These are phyloP conservation scores for Aegilops speltoides DNA, from an alignment of 176 grass and related monocot species.

Conservation along the genomic window DNA sequence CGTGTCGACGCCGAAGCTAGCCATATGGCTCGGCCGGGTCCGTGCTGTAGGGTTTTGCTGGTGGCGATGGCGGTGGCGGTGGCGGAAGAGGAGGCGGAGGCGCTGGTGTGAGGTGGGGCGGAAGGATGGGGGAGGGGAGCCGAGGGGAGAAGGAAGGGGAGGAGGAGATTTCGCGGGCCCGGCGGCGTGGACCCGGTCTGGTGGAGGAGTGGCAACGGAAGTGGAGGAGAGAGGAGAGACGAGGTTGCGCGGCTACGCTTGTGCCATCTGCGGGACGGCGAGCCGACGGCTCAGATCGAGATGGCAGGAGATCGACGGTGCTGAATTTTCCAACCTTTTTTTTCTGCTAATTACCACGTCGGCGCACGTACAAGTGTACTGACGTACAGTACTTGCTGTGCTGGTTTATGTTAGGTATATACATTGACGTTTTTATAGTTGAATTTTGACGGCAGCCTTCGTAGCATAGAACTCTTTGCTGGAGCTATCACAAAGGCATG, in stretches of 20 bases:
- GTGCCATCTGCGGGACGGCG: background rate
- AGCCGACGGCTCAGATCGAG: conserved; percentile 1
- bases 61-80: background rate
- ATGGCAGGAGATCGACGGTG: background rate
- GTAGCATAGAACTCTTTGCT: no score
- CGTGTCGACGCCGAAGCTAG: conserved; percentile 67
- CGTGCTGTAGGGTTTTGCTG: background rate
- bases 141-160: background rate
- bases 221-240: background rate
- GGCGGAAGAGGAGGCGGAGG: background rate
- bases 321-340: background rate
- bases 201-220: background rate
- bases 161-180: conserved; percentile 49
- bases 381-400: no score
- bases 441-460: no score
- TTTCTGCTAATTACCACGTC: background rate
- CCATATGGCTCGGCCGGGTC: conserved; percentile 40
- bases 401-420: no score
- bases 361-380: background rate
- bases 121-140: background rate
- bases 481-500: no score
- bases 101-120: background rate
- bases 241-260: background rate
- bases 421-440: no score
- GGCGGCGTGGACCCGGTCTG: conserved; percentile 4